A percentile compares a stretch with the other conserved stretches of the same genome.
Conservation (phyloP, 2,329 filamentous ascomycete genomes). For the Fusarium coffeatum region DNA sequence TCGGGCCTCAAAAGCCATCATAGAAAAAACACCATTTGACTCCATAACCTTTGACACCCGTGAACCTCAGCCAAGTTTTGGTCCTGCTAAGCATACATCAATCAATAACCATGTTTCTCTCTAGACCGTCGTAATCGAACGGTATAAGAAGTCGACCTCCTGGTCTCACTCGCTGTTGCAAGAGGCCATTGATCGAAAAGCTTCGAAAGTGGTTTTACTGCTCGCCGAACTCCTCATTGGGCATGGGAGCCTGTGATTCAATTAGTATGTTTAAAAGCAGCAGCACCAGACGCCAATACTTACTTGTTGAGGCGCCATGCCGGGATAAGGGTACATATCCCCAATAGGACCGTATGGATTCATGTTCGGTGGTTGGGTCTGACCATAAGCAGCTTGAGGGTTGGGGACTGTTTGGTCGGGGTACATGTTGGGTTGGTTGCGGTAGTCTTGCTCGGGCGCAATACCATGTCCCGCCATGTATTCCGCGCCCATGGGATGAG, state of each 20-base stretch:
- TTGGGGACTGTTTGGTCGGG: slow-evolving; percentile 80
- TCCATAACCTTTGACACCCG: slow-evolving; percentile 38
- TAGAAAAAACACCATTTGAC: slow-evolving; percentile 37
- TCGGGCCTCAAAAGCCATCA: background rate
- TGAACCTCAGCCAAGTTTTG: slow-evolving; percentile 18
- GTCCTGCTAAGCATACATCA: background rate
- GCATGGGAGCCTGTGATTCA: slow-evolving; percentile 55
- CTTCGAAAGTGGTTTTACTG: background rate
- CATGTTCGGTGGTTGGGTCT: slow-evolving; percentile 75
- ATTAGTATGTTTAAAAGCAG: slow-evolving; percentile 19
- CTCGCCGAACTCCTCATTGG: slow-evolving; percentile 60
- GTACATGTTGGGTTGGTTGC: slow-evolving; percentile 84
- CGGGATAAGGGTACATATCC: slow-evolving; percentile 85
- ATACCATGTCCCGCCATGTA: slow-evolving; percentile 74
- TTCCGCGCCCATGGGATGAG: slow-evolving; percentile 70
- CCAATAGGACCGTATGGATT: slow-evolving; percentile 77
- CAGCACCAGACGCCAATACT: slow-evolving; percentile 45
- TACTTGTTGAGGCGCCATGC: slow-evolving; percentile 87
- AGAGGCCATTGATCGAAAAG: background rate
- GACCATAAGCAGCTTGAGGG: slow-evolving; percentile 77
- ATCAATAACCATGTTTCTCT: slow-evolving; percentile 1
- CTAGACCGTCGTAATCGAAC: background rate
- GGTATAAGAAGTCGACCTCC: background rate
- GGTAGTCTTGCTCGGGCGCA: slow-evolving; percentile 80
- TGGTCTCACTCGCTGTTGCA: background rate